Evolutionary conservation across 2,329 filamentous ascomycete species (phyloP).

Genomic region (Apiospora sp.): DNA sequence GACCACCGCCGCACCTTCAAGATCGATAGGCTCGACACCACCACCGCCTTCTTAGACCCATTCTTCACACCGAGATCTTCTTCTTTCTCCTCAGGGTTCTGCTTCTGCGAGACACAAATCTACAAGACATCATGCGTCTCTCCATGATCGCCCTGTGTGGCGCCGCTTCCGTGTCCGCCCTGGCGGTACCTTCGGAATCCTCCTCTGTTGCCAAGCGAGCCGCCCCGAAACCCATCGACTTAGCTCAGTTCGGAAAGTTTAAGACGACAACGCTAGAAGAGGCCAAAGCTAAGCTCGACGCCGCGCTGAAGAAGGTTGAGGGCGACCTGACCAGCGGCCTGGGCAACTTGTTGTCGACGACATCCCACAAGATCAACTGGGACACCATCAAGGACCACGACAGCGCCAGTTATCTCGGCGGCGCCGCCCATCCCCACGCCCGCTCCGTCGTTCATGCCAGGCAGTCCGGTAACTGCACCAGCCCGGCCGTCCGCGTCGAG

Average conservation of each 20-base stretch:
- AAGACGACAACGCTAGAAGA: constrained; percentile 39
- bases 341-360: constrained; percentile 25
- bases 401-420: constrained; percentile 25
- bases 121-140: constrained; percentile 16
- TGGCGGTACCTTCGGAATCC: neutral
- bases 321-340: neutral
- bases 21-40: constrained; percentile 10
- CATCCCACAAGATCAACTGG: constrained; percentile 22
- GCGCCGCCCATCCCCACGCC: constrained; percentile 17
- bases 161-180: constrained; percentile 17
- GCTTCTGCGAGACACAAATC: neutral
- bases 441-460: constrained; percentile 21
- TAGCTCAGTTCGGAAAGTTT: constrained; percentile 39
- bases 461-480: constrained; percentile 34
- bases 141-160: constrained; percentile 22
- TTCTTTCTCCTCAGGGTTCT: neutral
- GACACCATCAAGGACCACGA: constrained; percentile 27
- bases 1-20: neutral
- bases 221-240: constrained; percentile 34
- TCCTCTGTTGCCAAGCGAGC: neutral
- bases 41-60: neutral
- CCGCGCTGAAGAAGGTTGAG: constrained; percentile 26
- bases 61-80: neutral
- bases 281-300: constrained; percentile 34
- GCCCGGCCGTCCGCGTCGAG: constrained; percentile 39